These are phyloP conservation scores for Phallus indusiatus DNA, from an alignment of 768 basidiomycete species.

Conservation along the genomic window DNA sequence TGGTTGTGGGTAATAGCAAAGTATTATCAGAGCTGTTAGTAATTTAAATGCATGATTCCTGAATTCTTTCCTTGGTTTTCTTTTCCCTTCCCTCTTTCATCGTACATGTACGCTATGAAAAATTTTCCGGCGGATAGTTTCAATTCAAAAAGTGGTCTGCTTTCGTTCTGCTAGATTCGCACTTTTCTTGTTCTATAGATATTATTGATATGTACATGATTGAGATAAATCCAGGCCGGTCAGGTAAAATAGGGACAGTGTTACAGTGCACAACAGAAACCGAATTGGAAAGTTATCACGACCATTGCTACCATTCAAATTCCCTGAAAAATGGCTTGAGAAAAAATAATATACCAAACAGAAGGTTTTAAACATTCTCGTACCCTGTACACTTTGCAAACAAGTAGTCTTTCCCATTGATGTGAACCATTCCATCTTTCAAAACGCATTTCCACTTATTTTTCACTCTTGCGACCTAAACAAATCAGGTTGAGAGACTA, in stretches of 20 bases:
- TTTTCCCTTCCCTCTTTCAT: neutral
- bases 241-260: neutral
- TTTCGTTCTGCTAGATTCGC: neutral
- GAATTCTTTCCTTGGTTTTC: neutral
- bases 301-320: slow-evolving; percentile 32
- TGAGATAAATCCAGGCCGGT: neutral
- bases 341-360: neutral
- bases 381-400: slow-evolving; percentile 97
- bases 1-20: slow-evolving; percentile 40
- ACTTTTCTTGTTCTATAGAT: neutral
- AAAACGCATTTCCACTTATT: slow-evolving; percentile 99
- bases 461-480: slow-evolving; percentile 94
- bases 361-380: slow-evolving; percentile 22
- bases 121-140: no score
- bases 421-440: slow-evolving; percentile 95
- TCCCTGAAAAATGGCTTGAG: slow-evolving; percentile 22
- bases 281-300: neutral
- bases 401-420: slow-evolving; percentile 95
- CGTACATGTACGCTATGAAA: no score
- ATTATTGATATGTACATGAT: slow-evolving; percentile 2
- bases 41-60: neutral
- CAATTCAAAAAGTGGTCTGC: no score
- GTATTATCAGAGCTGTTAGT: neutral
- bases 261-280: neutral
- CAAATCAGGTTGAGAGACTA: slow-evolving; percentile 3